Percentiles rank a stretch among this genome's conserved stretches.
These are phyloP conservation scores for Pseudozyma sp. DNA, from an alignment of 1,284 basidiomycete species.

Conservation along the genomic window DNA sequence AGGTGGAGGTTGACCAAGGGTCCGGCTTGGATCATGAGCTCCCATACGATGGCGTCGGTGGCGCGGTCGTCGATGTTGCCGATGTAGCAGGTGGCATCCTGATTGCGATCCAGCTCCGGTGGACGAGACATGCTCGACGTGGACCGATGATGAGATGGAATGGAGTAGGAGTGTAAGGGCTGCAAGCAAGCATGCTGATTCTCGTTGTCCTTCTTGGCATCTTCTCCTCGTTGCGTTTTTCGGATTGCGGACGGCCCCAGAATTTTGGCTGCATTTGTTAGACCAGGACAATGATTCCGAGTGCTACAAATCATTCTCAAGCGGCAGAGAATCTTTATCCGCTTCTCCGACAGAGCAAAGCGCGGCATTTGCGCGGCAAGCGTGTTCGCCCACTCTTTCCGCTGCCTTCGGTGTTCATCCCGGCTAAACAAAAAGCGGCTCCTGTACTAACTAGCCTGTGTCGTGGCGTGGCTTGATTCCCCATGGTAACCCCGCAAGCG, in stretches of 20 bases:
- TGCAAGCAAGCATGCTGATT: not conserved
- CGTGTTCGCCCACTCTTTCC: not conserved
- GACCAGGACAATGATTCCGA: no score
- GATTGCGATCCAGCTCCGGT: slow-evolving; percentile 63
- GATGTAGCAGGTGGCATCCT: slow-evolving; percentile 68
- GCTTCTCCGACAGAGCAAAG: not conserved
- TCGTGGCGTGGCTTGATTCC: no score
- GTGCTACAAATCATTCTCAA: no score
- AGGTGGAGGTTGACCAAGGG: slow-evolving; percentile 85
- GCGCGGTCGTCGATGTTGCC: slow-evolving; percentile 96
- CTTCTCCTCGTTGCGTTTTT: no score
- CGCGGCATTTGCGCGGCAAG: no score
- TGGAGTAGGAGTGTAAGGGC: no score
- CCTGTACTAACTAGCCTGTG: not conserved
- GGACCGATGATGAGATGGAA: no score
- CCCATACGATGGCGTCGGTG: slow-evolving; percentile 94
- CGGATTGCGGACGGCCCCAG: no score
- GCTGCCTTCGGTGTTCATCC: slow-evolving; percentile 1
- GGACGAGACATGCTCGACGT: slow-evolving; percentile 51
- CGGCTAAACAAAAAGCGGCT: slow-evolving; percentile 5
- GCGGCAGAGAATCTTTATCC: slow-evolving; percentile 1
- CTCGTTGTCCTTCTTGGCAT: no score
- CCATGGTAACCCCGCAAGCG: no score
- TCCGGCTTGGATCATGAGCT: slow-evolving; percentile 97
- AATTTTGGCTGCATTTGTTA: no score